These are phyloP conservation scores for Chaetomiaceae sp. DNA, from an alignment of 2,329 filamentous ascomycete genomes.

Conservation along the genomic window DNA sequence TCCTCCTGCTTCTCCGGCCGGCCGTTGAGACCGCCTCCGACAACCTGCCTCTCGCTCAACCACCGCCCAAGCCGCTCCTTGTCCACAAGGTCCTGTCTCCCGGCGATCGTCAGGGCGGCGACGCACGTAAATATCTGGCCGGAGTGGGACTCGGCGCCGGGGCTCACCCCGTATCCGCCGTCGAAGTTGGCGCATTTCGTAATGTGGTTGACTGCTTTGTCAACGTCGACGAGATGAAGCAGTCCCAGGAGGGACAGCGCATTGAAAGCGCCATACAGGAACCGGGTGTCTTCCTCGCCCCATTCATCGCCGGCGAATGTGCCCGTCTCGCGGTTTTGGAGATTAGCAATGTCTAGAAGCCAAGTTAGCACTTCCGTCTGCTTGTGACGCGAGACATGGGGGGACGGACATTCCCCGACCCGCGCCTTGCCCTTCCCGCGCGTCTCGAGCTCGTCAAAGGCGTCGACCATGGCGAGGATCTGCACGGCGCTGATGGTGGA, in stretches of 20 bases:
- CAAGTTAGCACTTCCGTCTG: constrained; percentile 8
- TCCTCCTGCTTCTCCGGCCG: constrained; percentile 93
- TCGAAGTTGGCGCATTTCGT: constrained; percentile 87
- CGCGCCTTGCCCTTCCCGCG: constrained; percentile 64
- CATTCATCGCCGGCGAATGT: constrained; percentile 93
- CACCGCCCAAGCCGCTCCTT: constrained; percentile 78
- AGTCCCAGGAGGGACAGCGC: constrained; percentile 78
- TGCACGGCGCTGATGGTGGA: constrained; percentile 95
- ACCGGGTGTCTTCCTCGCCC: constrained; percentile 94
- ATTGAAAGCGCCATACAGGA: constrained; percentile 86
- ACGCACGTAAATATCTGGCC: constrained; percentile 96
- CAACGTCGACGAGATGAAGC: constrained; percentile 68
- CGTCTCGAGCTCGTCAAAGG: constrained; percentile 73
- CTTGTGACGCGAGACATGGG: neutral
- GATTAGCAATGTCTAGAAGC: constrained; percentile 64
- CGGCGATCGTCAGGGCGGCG: constrained; percentile 78
- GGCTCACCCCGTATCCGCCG: constrained; percentile 84
- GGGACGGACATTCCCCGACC: constrained; percentile 70
- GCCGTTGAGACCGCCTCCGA: constrained; percentile 85
- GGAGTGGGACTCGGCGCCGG: constrained; percentile 89
- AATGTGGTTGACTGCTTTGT: constrained; percentile 75
- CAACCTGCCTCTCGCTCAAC: constrained; percentile 88
- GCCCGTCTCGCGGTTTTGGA: constrained; percentile 77
- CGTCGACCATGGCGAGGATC: constrained; percentile 82
- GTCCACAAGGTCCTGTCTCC: constrained; percentile 75